phyloP scores from a whole-genome alignment of 2,329 filamentous ascomycete genomes.

The Malbranchea zuffiana region DNA sequence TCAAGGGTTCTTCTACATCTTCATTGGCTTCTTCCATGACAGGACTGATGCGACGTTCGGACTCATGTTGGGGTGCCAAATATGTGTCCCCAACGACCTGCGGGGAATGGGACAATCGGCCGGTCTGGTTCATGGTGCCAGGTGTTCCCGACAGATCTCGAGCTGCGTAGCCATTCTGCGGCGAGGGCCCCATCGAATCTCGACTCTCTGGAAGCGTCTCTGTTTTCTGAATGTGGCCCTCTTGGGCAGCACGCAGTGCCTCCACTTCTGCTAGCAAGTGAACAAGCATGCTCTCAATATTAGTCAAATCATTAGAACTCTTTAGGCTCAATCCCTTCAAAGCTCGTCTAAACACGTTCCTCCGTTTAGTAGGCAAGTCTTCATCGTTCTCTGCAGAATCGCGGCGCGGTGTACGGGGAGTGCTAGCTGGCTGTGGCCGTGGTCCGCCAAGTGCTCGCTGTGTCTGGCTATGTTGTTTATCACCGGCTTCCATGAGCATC shows the following conservation, averaged over 20 bases:
- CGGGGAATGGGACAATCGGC: slow-evolving; percentile 54
- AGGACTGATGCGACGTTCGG: slow-evolving; percentile 78
- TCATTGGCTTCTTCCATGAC: slow-evolving; percentile 84
- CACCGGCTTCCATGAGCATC: slow-evolving; percentile 74
- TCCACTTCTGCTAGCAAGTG: slow-evolving; percentile 89
- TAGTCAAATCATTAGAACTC: slow-evolving; percentile 73
- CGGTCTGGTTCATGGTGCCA: slow-evolving; percentile 63
- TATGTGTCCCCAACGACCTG: slow-evolving; percentile 18
- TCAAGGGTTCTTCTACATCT: slow-evolving; percentile 47
- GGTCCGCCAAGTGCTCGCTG: slow-evolving; percentile 77
- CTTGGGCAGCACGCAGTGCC: slow-evolving; percentile 54
- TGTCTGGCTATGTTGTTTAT: slow-evolving; percentile 77
- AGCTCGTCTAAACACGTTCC: slow-evolving; percentile 89
- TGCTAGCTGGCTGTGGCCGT: slow-evolving; percentile 63
- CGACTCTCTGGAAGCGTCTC: slow-evolving; percentile 39
- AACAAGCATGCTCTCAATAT: slow-evolving; percentile 85
- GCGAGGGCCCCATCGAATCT: slow-evolving; percentile 56
- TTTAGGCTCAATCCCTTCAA: slow-evolving; percentile 81
- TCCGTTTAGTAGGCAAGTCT: slow-evolving; percentile 62
- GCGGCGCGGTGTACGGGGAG: slow-evolving; percentile 47
- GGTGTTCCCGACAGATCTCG: slow-evolving; percentile 69
- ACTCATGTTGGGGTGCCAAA: slow-evolving; percentile 22
- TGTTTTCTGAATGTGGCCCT: slow-evolving; percentile 24
- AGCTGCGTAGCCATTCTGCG: slow-evolving; percentile 66
- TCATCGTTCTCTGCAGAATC: slow-evolving; percentile 42